A percentile compares a stretch with the other conserved stretches of the same genome.
Evolutionary conservation across 352 stramenopile genomes (phyloP).

Genomic region (Hyaloperonospora arabidopsidis): DNA sequence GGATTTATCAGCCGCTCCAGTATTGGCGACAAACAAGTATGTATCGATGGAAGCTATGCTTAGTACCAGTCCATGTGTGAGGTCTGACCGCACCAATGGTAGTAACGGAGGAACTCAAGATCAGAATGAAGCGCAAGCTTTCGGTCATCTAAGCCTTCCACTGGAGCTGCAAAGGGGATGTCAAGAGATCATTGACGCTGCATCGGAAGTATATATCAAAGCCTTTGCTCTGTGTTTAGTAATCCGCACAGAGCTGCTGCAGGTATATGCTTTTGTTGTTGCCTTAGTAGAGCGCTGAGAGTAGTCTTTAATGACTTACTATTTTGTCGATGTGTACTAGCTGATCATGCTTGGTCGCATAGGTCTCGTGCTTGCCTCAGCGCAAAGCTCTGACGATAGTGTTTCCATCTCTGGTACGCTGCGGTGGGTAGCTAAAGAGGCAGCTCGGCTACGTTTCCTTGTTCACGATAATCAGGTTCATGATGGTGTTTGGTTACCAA

Average conservation of each 20-base stretch:
- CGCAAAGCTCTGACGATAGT: slow-evolving; percentile 13
- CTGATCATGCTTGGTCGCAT: slow-evolving; percentile 35
- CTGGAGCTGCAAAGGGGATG: slow-evolving; percentile 21
- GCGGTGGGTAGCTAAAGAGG: slow-evolving; percentile 17
- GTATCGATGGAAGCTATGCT: slow-evolving; percentile 44
- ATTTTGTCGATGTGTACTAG: slow-evolving; percentile 13
- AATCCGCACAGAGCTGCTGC: slow-evolving; percentile 31
- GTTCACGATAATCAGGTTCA: slow-evolving; percentile 14
- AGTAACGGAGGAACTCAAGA: slow-evolving; percentile 8
- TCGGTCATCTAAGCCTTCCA: slow-evolving; percentile 20
- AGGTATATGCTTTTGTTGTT: slow-evolving; percentile 15
- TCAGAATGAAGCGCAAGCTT: slow-evolving; percentile 20
- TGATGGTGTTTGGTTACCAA: slow-evolving; percentile 23
- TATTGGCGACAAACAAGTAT: slow-evolving; percentile 21
- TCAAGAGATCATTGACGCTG: slow-evolving; percentile 27
- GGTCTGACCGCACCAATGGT: slow-evolving; percentile 14
- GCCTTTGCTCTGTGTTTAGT: slow-evolving; percentile 26
- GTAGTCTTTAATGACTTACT: slow-evolving; percentile 6
- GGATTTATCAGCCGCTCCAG: slow-evolving; percentile 13
- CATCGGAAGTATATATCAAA: slow-evolving; percentile 30
- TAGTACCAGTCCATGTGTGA: slow-evolving; percentile 28
- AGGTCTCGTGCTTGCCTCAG: slow-evolving; percentile 24
- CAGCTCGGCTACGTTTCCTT: slow-evolving; percentile 25
- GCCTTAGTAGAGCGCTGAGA: background rate
- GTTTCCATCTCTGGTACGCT: slow-evolving; percentile 17